Base-by-base conservation (phyloP, 2,329 filamentous ascomycete genomes). In the Stagonosporopsis rhizophila region DNA sequence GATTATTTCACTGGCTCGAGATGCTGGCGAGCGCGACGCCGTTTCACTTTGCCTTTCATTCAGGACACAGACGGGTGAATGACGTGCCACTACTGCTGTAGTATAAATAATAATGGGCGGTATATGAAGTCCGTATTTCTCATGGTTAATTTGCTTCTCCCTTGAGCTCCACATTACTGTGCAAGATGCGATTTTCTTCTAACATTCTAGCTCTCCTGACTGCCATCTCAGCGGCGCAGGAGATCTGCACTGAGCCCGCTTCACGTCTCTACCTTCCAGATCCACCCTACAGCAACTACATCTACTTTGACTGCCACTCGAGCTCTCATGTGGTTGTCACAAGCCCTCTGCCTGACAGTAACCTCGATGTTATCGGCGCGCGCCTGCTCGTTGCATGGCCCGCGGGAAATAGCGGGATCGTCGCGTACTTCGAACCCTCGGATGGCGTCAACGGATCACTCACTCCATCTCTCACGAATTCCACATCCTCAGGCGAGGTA, bases 371-470 rank as follows among this genome's bases (percentile, higher is more conserved):
- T 30, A 83, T 87, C 56, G 78, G 80, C 0, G 85, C 86, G 8
- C 78, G 86, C n/a, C 71, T 89, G 20, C 77, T 87, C 11, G 67
- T 75, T 7, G 87, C 86, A 8, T 89, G 86, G 86, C 86, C 87
- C 7, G 84, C 85, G 8, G 87, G 87, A 2, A 86, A 89, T 63
- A 88, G 85, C 48, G 87, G 87, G 0, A 77, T 83, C 23, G 81
- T 81, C 4, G 76, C 81, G 0, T 87, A 82, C 62, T 89, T 89
- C 60, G 74, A 79, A 14, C 83, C 86, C 0, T 74, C 81, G 44
- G 81, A 81, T 61, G 82, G 81, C 2, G 65, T 77, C 14, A 84
- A 86, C 56, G 84, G 84, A 2, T 80, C 78, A 1, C 75, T 89
- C 1, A 78, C 76, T 1, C 80, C 89, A 40, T 68, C 76, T 8